These are phyloP conservation scores for Mortierella sp. DNA, from an alignment of 371 early-diverging fungal genomes.

Conservation along the genomic window DNA sequence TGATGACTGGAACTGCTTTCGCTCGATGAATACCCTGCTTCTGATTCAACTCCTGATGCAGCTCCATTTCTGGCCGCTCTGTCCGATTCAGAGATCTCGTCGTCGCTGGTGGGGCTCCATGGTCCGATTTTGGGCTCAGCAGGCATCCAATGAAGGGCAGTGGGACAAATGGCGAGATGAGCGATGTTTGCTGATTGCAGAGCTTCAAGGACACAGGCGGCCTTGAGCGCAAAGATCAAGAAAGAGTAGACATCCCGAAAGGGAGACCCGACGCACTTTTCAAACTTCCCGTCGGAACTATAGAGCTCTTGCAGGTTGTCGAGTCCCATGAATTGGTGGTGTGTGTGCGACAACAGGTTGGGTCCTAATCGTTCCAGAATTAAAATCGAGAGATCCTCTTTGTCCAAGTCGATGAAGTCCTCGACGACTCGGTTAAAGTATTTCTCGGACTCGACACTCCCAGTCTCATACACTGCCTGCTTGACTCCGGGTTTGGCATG, in stretches of 20 bases:
- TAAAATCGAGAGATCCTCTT: conserved; percentile 49
- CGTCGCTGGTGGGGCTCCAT: neutral
- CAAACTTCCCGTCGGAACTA: conserved; percentile 19
- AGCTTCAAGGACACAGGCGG: conserved; percentile 44
- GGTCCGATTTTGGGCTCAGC: conserved; percentile 9
- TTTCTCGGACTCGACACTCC: conserved; percentile 37
- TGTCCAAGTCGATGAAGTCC: conserved; percentile 49
- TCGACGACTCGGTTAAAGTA: conserved; percentile 47
- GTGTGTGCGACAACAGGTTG: conserved; percentile 39
- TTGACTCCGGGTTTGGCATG: conserved; percentile 14
- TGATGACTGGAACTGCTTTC: neutral
- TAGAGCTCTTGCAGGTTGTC: conserved; percentile 27
- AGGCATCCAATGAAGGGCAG: conserved; percentile 45
- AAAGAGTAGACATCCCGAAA: conserved; percentile 46
- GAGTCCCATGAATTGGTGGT: conserved; percentile 39
- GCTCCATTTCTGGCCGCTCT: neutral
- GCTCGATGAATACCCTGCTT: neutral
- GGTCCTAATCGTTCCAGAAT: conserved; percentile 45
- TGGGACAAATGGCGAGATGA: conserved; percentile 48
- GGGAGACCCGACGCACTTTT: conserved; percentile 34
- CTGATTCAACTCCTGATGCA: neutral
- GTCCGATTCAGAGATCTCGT: neutral
- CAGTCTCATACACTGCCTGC: conserved; percentile 29
- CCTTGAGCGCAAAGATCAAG: conserved; percentile 51
- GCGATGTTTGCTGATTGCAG: conserved; percentile 32